Base-by-base conservation (phyloP, 805 yeast species). In the Clavispora carvajalis region DNA sequence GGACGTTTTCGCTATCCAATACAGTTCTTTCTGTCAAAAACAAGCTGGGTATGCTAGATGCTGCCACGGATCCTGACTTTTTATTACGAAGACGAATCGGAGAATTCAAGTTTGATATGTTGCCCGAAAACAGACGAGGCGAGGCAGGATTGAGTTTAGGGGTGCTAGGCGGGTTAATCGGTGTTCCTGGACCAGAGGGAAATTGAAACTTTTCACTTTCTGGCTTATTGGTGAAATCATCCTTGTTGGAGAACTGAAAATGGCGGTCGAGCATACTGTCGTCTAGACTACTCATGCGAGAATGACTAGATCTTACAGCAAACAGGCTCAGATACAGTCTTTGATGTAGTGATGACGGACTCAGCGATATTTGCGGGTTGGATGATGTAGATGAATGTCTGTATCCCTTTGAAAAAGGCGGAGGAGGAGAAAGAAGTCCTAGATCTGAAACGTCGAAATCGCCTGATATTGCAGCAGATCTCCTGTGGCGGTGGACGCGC, bases 381-480 rank as follows among this genome's bases (percentile, higher is more conserved):
- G 39, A 34, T 12, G 36, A 30, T 19, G 38, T 38, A 11, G 42
- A 30, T 1, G 38, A 36, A 18, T 34, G 46, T 25, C 40, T 30
- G 37, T 24, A 15, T n/a, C 22, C 31, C 23, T 19, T 28, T 18
- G 30, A 33, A 9, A 36, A n/a, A 11, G 36, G 24, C 5, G 39
- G 40, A n/a, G 60, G 55, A 3, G 65, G 61, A 5, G 65, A 58
- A 38, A 64, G 63, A 26, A 66, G 46, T 1, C 71, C 71, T 26
- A 65, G 47, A 6, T 71, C 73, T 37, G 57, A 51, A 7, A 57
- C 55, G 51, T 85, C 93, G 56, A 86, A 84, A 57, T 88, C 95
- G 4, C 93, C 93, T 7, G 93, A 84, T 6, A 88, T 82, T 0
- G 95, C 95, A 17, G 91, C 89, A 0, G 95, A 87, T 38, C 96